These are phyloP conservation scores for Aegilops tauschii DNA, from an alignment of 176 grass and related monocot species.

Conservation along the genomic window DNA sequence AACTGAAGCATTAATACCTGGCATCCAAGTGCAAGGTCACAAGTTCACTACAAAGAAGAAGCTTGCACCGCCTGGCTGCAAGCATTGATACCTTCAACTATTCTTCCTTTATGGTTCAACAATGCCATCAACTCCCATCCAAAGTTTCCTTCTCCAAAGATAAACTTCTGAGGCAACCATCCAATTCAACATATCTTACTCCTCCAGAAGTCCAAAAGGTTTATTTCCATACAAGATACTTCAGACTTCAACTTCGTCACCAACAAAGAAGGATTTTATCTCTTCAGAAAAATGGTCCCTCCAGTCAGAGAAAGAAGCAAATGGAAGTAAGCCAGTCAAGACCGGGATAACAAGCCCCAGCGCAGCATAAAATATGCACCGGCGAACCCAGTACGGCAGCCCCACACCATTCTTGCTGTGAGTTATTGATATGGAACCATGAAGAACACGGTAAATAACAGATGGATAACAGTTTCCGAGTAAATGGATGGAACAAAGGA, in stretches of 20 bases:
- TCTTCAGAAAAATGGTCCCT: slow-evolving; percentile 50
- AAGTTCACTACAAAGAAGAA: neutral
- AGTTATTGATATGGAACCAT: slow-evolving; percentile 58
- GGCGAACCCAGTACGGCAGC: slow-evolving; percentile 60
- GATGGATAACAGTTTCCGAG: slow-evolving; percentile 74
- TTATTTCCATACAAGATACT: neutral
- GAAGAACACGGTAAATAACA: slow-evolving; percentile 51
- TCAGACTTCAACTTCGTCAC: slow-evolving; percentile 52
- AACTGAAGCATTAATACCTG: neutral
- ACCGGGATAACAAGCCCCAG: slow-evolving; percentile 63
- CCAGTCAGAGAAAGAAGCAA: slow-evolving; percentile 71
- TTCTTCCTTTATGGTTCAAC: neutral
- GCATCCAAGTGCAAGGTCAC: neutral
- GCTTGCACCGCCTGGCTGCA: neutral
- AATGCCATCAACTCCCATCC: neutral
- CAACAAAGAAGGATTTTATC: slow-evolving; percentile 25
- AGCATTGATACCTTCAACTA: neutral
- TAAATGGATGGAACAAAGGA: slow-evolving; percentile 72
- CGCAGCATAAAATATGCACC: slow-evolving; percentile 62
- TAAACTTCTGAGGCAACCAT: slow-evolving; percentile 10
- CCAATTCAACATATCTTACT: neutral
- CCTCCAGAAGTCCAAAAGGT: neutral
- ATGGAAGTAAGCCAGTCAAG: slow-evolving; percentile 75
- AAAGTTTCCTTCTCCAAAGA: neutral
- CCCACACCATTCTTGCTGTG: slow-evolving; percentile 19